Conservation (phyloP, 2,329 filamentous ascomycete genomes). For the Xylaria sp. region DNA sequence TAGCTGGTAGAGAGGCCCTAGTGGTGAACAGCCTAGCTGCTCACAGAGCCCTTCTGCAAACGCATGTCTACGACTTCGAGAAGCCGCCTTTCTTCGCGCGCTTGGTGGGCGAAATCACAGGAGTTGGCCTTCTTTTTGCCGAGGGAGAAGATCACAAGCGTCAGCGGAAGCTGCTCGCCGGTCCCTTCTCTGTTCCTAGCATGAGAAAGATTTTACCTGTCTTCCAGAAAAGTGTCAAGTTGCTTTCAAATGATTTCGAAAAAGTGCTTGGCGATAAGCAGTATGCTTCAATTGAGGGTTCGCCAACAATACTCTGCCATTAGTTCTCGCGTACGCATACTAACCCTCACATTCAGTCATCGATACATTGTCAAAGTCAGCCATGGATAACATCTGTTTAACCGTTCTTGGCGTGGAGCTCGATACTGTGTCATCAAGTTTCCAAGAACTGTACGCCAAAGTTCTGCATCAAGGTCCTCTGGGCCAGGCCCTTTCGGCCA, state of each 20-base stretch:
- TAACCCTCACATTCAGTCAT: slow-evolving; percentile 32
- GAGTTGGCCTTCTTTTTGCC: slow-evolving; percentile 45
- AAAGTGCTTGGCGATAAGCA: slow-evolving; percentile 31
- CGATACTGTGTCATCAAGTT: slow-evolving; percentile 36
- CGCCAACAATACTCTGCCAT: background rate
- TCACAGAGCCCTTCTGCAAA: slow-evolving; percentile 47
- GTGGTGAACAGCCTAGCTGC: slow-evolving; percentile 46
- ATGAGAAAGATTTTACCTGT: slow-evolving; percentile 47
- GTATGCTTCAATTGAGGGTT: slow-evolving; percentile 38
- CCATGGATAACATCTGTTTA: slow-evolving; percentile 45
- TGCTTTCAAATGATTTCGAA: slow-evolving; percentile 41
- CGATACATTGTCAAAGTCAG: slow-evolving; percentile 39
- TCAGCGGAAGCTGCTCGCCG: slow-evolving; percentile 43
- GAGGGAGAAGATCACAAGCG: slow-evolving; percentile 45
- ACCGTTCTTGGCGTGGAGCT: slow-evolving; percentile 45
- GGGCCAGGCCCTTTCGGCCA: slow-evolving; percentile 40
- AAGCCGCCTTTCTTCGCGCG: slow-evolving; percentile 45
- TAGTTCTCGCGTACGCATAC: background rate
- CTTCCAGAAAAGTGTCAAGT: slow-evolving; percentile 43
- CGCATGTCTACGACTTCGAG: slow-evolving; percentile 47
- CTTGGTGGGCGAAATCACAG: slow-evolving; percentile 45
- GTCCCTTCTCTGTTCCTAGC: slow-evolving; percentile 45
- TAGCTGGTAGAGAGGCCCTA: slow-evolving; percentile 46
- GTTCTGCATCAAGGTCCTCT: slow-evolving; percentile 41
- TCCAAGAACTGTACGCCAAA: slow-evolving; percentile 41